Evolutionary conservation across 2,329 filamentous ascomycete genomes (phyloP).

Genomic region (Colletotrichum falcatum): DNA sequence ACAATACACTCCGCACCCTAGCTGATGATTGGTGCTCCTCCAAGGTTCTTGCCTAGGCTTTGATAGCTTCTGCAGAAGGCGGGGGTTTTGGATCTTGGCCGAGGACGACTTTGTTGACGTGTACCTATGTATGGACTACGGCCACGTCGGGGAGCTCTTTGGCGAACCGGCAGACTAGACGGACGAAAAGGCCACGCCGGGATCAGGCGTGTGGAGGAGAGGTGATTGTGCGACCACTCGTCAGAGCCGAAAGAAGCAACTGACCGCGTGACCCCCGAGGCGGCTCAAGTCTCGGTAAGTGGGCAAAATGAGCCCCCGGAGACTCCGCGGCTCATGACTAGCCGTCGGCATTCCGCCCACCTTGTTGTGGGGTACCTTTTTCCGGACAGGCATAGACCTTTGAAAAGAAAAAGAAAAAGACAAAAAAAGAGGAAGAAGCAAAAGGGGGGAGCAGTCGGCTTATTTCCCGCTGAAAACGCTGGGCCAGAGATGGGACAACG

Average conservation of each 20-base stretch:
- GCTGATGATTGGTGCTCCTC: not conserved
- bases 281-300: not conserved
- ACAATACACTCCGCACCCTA: too few species aligned
- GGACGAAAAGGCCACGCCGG: slow-evolving; percentile 4
- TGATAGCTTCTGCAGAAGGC: not conserved
- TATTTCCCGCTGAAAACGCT: slow-evolving; percentile 19
- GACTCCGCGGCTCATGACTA: slow-evolving; percentile 33
- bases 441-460: slow-evolving; percentile 1
- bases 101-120: slow-evolving; percentile 22
- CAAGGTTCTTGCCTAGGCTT: not conserved
- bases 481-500: not conserved
- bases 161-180: not conserved
- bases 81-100: not conserved
- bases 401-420: too few species aligned
- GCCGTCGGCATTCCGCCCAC: not conserved
- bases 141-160: not conserved
- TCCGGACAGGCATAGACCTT: too few species aligned
- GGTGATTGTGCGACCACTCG: too few species aligned
- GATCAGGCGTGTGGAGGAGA: slow-evolving; percentile 9
- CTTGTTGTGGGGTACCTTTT: not conserved
- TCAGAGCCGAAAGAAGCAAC: slow-evolving; percentile 14
- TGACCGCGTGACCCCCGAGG: slow-evolving; percentile 13
- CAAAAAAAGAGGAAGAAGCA: too few species aligned
- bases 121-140: too few species aligned
- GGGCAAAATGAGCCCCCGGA: slow-evolving; percentile 14